phyloP scores from a whole-genome alignment of 2,329 filamentous ascomycete species.

The Botrytis paeoniae region DNA sequence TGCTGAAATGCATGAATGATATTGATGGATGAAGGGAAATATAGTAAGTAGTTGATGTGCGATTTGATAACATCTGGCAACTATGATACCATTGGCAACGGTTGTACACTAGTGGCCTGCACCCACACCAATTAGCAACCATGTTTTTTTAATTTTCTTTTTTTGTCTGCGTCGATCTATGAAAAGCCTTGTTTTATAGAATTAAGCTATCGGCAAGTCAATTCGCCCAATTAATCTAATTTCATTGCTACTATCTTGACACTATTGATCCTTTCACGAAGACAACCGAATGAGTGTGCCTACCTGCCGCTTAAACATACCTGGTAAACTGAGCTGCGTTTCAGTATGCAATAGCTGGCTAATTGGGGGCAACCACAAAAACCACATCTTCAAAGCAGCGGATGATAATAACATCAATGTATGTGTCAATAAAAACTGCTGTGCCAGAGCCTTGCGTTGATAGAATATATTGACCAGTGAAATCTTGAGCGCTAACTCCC shows the following conservation, averaged over 20 bases:
- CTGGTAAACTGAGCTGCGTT: constrained; percentile 1
- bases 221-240: not conserved
- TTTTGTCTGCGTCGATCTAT: not conserved
- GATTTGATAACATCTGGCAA: constrained; percentile 13
- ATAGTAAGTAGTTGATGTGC: constrained; percentile 1
- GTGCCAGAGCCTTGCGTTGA: not conserved
- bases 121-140: not conserved
- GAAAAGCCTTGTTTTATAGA: not conserved
- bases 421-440: constrained; percentile 7
- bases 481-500: not conserved
- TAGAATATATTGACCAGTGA: not conserved
- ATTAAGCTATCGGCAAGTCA: not conserved
- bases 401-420: not conserved
- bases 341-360: not conserved
- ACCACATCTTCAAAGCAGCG: constrained; percentile 7
- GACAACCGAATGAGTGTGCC: constrained; percentile 5
- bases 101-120: constrained; percentile 6
- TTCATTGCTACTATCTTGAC: constrained; percentile 2
- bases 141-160: not conserved
- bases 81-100: constrained; percentile 12
- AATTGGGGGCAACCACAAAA: not conserved
- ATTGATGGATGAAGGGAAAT: not conserved
- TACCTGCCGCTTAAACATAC: constrained; percentile 15
- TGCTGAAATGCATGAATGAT: constrained; percentile 10
- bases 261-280: not conserved